Conservation (phyloP, 345 rosid genomes). For the Trapa incisa region DNA sequence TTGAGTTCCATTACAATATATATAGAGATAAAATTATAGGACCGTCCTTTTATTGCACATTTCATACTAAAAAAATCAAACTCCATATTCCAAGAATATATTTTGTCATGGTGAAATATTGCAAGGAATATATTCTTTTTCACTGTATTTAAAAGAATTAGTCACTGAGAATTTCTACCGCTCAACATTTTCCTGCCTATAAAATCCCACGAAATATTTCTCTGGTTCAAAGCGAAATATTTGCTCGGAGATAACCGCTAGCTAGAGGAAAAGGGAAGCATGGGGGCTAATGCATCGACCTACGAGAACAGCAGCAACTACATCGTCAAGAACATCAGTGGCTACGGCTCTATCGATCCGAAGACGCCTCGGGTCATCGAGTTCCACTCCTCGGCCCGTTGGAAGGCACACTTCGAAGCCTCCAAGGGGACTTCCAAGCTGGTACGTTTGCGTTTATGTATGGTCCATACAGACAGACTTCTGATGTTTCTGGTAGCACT, state of each 20-base stretch:
- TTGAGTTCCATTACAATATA: too few species aligned
- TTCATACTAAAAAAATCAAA: too few species aligned
- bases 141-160: not conserved
- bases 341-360: not conserved
- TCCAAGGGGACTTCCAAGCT: constrained; percentile 45
- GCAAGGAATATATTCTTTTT: too few species aligned
- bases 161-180: not conserved
- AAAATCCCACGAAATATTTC: constrained; percentile 6
- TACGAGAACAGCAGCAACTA: not conserved
- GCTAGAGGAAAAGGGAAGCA: not conserved
- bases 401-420: constrained; percentile 45
- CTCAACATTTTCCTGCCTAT: constrained; percentile 7
- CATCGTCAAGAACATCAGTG: not conserved
- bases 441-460: constrained; percentile 19
- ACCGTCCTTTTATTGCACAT: too few species aligned
- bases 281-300: not conserved
- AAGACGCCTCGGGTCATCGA: constrained; percentile 17
- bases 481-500: not conserved
- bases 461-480: not conserved
- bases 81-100: too few species aligned
- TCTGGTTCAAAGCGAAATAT: constrained; percentile 4
- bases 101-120: too few species aligned
- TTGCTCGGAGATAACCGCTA: not conserved
- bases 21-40: too few species aligned
- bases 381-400: constrained; percentile 37